A percentile compares a stretch with the other conserved stretches of the same genome.
Evolutionary conservation across 805 yeast species (phyloP).

Genomic region (Trichomonascus vanleenenianus): DNA sequence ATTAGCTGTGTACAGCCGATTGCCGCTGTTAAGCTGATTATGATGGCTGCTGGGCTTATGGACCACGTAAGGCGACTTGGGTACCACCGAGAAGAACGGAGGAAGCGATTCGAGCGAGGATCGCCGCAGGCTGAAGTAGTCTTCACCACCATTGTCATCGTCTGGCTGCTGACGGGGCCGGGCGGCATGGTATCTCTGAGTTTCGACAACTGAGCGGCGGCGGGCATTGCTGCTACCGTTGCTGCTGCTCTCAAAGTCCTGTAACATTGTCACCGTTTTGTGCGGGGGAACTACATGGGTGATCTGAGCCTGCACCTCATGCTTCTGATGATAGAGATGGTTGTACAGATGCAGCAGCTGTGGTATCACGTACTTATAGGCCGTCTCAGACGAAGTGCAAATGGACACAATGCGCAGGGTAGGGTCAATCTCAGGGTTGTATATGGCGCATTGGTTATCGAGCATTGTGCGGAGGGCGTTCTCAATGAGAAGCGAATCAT

Average conservation of each 20-base stretch:
- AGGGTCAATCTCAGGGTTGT: constrained; percentile 8
- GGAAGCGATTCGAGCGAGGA: too few relatives aligned
- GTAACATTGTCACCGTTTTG: constrained; percentile 3
- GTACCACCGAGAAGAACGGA: too few relatives aligned
- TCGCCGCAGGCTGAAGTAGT: too few relatives aligned
- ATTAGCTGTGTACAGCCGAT: too few relatives aligned
- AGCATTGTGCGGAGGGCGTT: neutral
- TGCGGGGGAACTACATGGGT: constrained; percentile 18
- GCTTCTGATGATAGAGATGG: neutral
- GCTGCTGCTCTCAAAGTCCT: neutral
- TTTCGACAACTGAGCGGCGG: neutral
- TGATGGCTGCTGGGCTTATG: too few relatives aligned
- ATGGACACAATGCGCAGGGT: constrained; percentile 12
- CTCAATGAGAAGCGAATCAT: neutral
- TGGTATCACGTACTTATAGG: constrained; percentile 11
- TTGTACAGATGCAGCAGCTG: constrained; percentile 9
- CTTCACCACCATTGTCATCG: too few relatives aligned
- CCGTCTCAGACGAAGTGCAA: constrained; percentile 13
- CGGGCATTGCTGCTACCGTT: neutral
- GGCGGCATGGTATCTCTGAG: too few relatives aligned
- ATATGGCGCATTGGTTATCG: neutral
- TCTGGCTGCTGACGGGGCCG: too few relatives aligned
- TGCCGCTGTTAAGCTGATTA: too few relatives aligned
- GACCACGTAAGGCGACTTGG: too few relatives aligned
- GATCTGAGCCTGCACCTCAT: constrained; percentile 10